Evolutionary conservation across 2,329 filamentous ascomycete species (phyloP).

Genomic region (Trichothecium roseum): DNA sequence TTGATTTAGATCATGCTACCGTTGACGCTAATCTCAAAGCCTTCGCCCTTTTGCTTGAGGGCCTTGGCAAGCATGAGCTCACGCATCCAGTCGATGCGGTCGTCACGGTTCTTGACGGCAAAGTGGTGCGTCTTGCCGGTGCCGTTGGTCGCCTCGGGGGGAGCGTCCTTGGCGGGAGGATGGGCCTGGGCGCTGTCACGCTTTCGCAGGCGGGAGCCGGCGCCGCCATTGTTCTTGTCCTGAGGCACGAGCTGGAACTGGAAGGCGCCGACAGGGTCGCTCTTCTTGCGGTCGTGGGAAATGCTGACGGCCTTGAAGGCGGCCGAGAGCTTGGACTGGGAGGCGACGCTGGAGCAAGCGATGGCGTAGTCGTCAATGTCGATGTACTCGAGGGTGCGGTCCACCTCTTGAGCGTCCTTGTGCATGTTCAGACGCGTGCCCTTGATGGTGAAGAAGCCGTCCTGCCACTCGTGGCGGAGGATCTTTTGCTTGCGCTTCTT

Average conservation of each 20-base stretch:
- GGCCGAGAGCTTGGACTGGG: slow-evolving; percentile 70
- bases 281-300: slow-evolving; percentile 41
- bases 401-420: slow-evolving; percentile 42
- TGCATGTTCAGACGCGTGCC: slow-evolving; percentile 69
- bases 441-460: slow-evolving; percentile 80
- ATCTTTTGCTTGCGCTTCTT: slow-evolving; percentile 87
- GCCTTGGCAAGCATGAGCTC: slow-evolving; percentile 89
- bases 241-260: slow-evolving; percentile 78
- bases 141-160: slow-evolving; percentile 41
- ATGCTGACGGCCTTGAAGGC: slow-evolving; percentile 76
- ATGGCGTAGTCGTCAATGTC: slow-evolving; percentile 86
- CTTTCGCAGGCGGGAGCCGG: slow-evolving; percentile 41
- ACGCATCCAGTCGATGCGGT: slow-evolving; percentile 95
- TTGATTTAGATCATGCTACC: slow-evolving; percentile 56
- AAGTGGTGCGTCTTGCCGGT: slow-evolving; percentile 87
- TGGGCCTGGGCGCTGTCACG: slow-evolving; percentile 36
- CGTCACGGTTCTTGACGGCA: slow-evolving; percentile 75
- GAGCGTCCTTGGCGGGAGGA: slow-evolving; percentile 14
- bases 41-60: slow-evolving; percentile 71
- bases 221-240: slow-evolving; percentile 45
- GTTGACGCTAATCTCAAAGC: slow-evolving; percentile 74
- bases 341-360: slow-evolving; percentile 67
- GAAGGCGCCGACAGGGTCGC: slow-evolving; percentile 56
- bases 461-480: slow-evolving; percentile 87
- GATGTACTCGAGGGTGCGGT: slow-evolving; percentile 63